A percentile compares a stretch with the other conserved stretches of the same genome.
phyloP scores from a whole-genome alignment of 495 filamentous ascomycete genomes.

The Astrocystis sublimbata region DNA sequence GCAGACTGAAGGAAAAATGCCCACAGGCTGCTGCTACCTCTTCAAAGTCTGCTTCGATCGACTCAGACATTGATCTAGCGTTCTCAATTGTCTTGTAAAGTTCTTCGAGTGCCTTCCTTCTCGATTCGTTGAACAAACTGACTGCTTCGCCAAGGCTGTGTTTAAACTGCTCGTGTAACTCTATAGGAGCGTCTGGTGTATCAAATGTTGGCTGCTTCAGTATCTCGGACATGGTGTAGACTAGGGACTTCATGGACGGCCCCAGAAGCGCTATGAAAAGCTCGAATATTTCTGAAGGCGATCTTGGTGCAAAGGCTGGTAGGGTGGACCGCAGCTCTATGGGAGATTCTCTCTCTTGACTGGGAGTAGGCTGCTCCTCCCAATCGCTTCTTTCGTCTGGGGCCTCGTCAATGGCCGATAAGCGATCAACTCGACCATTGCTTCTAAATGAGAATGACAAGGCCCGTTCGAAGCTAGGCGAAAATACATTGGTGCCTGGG shows the following conservation, averaged over 20 bases:
- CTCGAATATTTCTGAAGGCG: constrained; percentile 79
- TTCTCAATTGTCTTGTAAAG: constrained; percentile 78
- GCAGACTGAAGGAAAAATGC: constrained; percentile 86
- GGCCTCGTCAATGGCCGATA: constrained; percentile 67
- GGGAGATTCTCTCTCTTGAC: background rate
- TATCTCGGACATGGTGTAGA: constrained; percentile 84
- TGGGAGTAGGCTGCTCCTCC: constrained; percentile 33
- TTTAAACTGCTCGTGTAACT: constrained; percentile 74
- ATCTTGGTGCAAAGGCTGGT: constrained; percentile 39
- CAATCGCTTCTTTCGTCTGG: constrained; percentile 60
- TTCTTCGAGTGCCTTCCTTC: constrained; percentile 70
- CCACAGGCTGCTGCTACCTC: constrained; percentile 95
- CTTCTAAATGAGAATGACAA: constrained; percentile 33
- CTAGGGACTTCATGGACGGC: constrained; percentile 93
- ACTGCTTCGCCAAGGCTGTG: constrained; percentile 78
- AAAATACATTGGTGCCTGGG: constrained; percentile 33
- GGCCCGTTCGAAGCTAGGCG: constrained; percentile 35
- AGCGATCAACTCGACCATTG: constrained; percentile 32
- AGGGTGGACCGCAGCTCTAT: constrained; percentile 21
- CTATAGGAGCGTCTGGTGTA: constrained; percentile 63
- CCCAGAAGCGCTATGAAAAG: constrained; percentile 84
- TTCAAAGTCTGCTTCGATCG: constrained; percentile 89
- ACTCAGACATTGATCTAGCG: constrained; percentile 61
- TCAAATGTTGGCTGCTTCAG: constrained; percentile 85
- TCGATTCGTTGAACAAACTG: constrained; percentile 69